A percentile compares a stretch with the other conserved stretches of the same genome.
phyloP scores from a whole-genome alignment of 345 rosid genomes.

The Chamaenerion angustifolium region DNA sequence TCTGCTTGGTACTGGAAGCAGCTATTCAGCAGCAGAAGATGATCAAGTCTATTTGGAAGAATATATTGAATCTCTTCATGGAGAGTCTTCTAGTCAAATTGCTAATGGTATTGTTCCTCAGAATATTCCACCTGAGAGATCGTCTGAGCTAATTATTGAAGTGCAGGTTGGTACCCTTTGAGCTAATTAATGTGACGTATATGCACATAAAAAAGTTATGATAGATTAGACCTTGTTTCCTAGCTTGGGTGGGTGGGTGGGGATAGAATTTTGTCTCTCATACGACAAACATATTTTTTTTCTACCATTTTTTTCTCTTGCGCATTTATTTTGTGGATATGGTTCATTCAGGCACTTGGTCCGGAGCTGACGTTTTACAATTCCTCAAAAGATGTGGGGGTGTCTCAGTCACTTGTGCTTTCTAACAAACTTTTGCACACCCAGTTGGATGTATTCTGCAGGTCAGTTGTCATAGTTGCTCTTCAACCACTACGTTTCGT shows the following conservation, averaged over 20 bases:
- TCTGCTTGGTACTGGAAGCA: conserved; percentile 60
- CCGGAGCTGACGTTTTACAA: conserved; percentile 92
- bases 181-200: no score
- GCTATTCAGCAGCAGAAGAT: conserved; percentile 55
- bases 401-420: conserved; percentile 44
- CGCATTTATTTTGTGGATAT: conserved; percentile 1
- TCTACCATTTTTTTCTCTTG: background rate
- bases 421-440: conserved; percentile 88
- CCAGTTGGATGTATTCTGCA: conserved; percentile 71
- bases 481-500: background rate
- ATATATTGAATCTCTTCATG: conserved; percentile 26
- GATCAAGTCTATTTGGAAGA: conserved; percentile 56
- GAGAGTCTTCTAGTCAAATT: conserved; percentile 24
- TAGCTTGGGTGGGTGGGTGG: no score
- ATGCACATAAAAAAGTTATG: no score
- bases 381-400: conserved; percentile 55
- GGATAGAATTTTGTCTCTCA: no score
- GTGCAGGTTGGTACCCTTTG: conserved; percentile 47
- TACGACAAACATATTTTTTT: no score
- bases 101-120: conserved; percentile 23
- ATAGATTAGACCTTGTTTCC: no score
- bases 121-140: conserved; percentile 26
- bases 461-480: conserved; percentile 21
- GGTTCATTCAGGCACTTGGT: conserved; percentile 61
- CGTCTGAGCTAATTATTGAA: conserved; percentile 55